Evolutionary conservation across 768 basidiomycete species (phyloP), one percentile per base, ranked within the genome.

Genomic region (Boletus insuetus): DNA sequence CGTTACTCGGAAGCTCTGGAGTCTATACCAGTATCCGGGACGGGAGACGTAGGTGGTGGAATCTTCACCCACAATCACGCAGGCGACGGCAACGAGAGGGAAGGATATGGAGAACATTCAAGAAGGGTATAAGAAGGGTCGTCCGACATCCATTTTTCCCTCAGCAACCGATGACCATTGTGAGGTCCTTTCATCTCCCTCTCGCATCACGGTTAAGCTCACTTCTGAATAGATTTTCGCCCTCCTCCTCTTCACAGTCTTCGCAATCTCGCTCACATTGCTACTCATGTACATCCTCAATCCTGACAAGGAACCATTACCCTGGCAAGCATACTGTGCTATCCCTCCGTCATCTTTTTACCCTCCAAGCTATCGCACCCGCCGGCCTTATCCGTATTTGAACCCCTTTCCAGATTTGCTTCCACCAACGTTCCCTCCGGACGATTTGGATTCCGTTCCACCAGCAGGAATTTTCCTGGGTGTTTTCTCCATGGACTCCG

Each of bases 281-380:
- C 77, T 91, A 52, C 80, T 98, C 73, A 94, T 94, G 66, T 89
- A 97, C 72, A 81, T 95, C 58, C 81, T 98, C 67, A 95, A 97
- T 69, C 95, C 94, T 54, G 96, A 98, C 79, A 98, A 97, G 71
- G 86, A 89, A 49, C 89, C 94, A 20, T 76, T 97, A 8, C 94
- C 94, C 44, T 98, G 94, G 94, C 84, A 94, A 62, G 85, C 87
- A 20, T 97, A 96, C 69, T 98, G 96, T 73, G 83, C 89, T 22
- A 78, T 84, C 51, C 87, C 87, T 6, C 80, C 79, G 46, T 61
- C 69, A 16, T 66, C 77, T 54, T 75, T 78, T 58, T 64, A 75
- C 49, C 70, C 75, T 65, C 73, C 82, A 48, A 73, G 76, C 59
- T 62, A 80, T 56, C 67, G 75, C 51, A 64, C 78, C 9, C 61